These are phyloP conservation scores for Lichtheimia ramosa DNA, from an alignment of 371 early-diverging fungal genomes.

Conservation along the genomic window DNA sequence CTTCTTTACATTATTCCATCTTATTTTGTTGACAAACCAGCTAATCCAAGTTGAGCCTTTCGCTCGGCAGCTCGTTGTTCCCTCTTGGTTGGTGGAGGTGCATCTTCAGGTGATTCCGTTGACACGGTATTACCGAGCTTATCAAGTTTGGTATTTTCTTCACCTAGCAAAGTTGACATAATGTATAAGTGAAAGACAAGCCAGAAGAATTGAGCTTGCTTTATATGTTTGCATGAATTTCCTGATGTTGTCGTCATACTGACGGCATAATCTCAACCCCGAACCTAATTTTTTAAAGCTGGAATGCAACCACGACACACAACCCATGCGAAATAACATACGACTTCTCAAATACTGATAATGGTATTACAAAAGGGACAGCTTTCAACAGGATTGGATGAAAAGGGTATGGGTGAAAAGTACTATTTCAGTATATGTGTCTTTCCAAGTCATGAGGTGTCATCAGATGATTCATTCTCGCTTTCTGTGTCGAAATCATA, in stretches of 20 bases:
- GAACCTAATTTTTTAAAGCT: not conserved
- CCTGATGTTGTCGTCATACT: not conserved
- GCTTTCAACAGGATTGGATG: not conserved
- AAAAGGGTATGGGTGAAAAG: not conserved
- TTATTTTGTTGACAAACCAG: not conserved
- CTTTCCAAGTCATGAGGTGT: not conserved
- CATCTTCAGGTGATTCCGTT: not conserved
- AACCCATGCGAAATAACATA: not conserved
- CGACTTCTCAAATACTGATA: not conserved
- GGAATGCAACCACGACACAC: not conserved
- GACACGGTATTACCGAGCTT: not conserved
- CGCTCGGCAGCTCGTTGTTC: not conserved
- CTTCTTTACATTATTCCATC: not conserved
- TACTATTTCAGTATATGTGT: not conserved
- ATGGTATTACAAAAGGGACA: not conserved
- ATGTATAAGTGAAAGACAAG: not conserved
- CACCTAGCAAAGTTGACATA: not conserved
- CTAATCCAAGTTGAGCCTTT: not conserved
- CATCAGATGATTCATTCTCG: not conserved
- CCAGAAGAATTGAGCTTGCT: not conserved
- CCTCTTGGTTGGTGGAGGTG: not conserved
- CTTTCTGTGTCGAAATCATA: slow-evolving; percentile 10
- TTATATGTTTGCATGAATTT: not conserved
- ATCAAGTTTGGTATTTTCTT: not conserved
- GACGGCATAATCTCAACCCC: not conserved